Conservation (phyloP, 257 asterid genomes). For the Scutellaria barbata region DNA sequence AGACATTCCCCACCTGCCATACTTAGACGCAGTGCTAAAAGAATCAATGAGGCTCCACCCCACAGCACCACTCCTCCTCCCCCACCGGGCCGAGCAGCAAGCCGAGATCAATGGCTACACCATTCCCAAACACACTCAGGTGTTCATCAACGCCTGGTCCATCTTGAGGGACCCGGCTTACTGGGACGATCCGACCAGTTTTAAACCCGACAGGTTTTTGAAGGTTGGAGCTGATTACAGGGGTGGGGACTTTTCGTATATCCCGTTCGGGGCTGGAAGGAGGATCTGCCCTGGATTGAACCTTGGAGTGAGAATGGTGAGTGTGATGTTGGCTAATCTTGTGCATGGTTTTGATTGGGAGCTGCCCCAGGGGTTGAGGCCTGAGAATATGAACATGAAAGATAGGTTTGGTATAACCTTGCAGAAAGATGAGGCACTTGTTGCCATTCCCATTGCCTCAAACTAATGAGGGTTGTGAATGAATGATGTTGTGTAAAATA, state of each 20-base stretch:
- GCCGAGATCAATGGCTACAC: constrained; percentile 35
- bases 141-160: constrained; percentile 39
- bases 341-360: constrained; percentile 34
- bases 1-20: constrained; percentile 35
- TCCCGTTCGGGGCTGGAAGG: constrained; percentile 39
- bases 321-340: constrained; percentile 34
- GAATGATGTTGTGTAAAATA: too few species aligned
- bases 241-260: constrained; percentile 33
- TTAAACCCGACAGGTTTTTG: constrained; percentile 45
- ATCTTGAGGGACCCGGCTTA: constrained; percentile 36
- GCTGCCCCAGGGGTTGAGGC: constrained; percentile 18
- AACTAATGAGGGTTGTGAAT: too few species aligned
- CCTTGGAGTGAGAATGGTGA: constrained; percentile 34
- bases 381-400: constrained; percentile 31
- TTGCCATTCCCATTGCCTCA: constrained; percentile 13
- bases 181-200: constrained; percentile 39
- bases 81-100: constrained; percentile 39
- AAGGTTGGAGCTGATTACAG: constrained; percentile 33
- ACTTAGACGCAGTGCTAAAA: constrained; percentile 41
- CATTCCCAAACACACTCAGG: constrained; percentile 41
- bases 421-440: constrained; percentile 34
- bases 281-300: constrained; percentile 36
- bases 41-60: constrained; percentile 48
- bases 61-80: constrained; percentile 40
- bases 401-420: constrained; percentile 29